Base-by-base conservation (phyloP, 2,329 filamentous ascomycete species). In the Fusarium nodosum region DNA sequence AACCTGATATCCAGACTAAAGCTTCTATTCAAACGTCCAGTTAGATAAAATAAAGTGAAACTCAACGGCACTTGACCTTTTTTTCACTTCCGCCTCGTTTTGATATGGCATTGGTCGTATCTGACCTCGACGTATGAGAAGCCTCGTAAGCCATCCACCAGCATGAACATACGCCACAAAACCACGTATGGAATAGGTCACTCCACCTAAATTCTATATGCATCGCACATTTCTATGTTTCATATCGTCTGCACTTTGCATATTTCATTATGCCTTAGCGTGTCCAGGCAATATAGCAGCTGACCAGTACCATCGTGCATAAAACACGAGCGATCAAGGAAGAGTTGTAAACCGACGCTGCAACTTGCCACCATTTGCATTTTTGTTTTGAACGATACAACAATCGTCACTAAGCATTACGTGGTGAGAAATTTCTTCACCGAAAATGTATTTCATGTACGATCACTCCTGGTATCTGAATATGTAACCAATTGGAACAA, bases 41-140 rank as follows among this genome's bases (percentile, higher is more conserved):
- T 30, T 15, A 65, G 13, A 54, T 47, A 54, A 54, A 54, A 65
- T 41, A 36, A 59, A 39, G n/a, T 30, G 30, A 24, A 44, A 59
- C 39, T 26, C 24, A 18, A 18, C 34, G 24, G 34, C 48, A 52
- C 48, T 41, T 52, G 48, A 52, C 20, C 54, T 38, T 28, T 59
- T 59, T 59, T 53, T 59, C 66, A 54, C 48, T 55, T 63, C 62
- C 66, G 66, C 66, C 66, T 60, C 34, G 33, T 57, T 69, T 51
- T 66, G 39, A 48, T 47, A 39, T 48, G 38, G 50, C 34, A 57
- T 53, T 36, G 36, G 16, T 56, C 16, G 24, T 18, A 34, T 22
- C 22, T 52, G 15, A n/a, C 47, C 31, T 61, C 48, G 31, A 47
- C 66, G 66, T 69, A 67, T 69, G 12, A 15, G 36, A 60, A 22